phyloP scores from a whole-genome alignment of 805 yeast genomes.

The Lipomyces sp. region DNA sequence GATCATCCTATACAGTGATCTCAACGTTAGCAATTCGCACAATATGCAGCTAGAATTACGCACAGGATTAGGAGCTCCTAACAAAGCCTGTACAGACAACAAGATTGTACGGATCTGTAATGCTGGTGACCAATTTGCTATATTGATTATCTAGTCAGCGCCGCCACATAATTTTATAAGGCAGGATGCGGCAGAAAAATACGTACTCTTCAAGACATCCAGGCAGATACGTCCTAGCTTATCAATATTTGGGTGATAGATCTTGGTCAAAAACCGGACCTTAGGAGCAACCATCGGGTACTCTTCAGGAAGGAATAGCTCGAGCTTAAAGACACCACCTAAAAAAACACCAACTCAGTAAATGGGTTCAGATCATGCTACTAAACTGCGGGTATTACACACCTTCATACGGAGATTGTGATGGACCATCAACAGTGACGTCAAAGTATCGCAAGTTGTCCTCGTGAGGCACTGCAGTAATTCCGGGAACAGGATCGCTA shows the following conservation, averaged over 20 bases:
- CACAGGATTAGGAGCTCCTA: constrained; percentile 91
- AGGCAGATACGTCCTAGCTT: constrained; percentile 93
- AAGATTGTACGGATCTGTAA: constrained; percentile 91
- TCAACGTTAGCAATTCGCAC: neutral
- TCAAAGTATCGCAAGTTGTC: constrained; percentile 92
- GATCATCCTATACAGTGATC: constrained; percentile 65
- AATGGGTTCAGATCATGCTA: constrained; percentile 3
- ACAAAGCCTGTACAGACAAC: constrained; percentile 86
- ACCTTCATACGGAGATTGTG: constrained; percentile 91
- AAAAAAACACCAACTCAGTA: neutral
- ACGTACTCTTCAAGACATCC: constrained; percentile 79
- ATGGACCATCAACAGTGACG: constrained; percentile 90
- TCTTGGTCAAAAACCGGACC: constrained; percentile 88
- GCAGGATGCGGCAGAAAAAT: neutral
- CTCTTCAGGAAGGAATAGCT: constrained; percentile 90
- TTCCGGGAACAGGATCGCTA: constrained; percentile 96
- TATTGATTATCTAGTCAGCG: neutral
- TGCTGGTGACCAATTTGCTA: constrained; percentile 96
- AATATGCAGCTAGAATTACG: neutral
- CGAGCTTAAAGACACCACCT: constrained; percentile 73
- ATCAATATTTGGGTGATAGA: constrained; percentile 96
- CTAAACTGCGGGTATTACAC: constrained; percentile 29
- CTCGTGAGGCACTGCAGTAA: constrained; percentile 89
- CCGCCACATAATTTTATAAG: neutral
- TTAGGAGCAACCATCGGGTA: constrained; percentile 91